phyloP scores from a whole-genome alignment of 2,329 filamentous ascomycete genomes.

The Cordyceps cicadae region DNA sequence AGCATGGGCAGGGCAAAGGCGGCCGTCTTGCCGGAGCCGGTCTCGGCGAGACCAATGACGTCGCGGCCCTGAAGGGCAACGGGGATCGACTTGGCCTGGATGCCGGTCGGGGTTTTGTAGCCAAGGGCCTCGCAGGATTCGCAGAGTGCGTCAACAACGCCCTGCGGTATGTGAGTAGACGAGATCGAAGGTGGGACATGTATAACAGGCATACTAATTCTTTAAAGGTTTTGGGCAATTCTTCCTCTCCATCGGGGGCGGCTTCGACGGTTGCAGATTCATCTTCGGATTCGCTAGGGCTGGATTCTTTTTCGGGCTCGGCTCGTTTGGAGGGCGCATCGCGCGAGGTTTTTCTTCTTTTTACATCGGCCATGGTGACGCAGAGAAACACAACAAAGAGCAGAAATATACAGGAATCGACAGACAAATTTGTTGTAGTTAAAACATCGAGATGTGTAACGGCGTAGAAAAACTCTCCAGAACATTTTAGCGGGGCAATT shows the following conservation, averaged over 20 bases:
- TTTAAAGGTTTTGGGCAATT: conserved; percentile 52
- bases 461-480: too few species aligned
- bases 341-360: conserved; percentile 34
- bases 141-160: conserved; percentile 77
- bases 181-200: not conserved
- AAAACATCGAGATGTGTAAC: too few species aligned
- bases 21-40: conserved; percentile 90
- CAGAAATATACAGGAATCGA: not conserved
- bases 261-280: conserved; percentile 28
- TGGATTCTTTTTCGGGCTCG: not conserved
- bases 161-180: conserved; percentile 34
- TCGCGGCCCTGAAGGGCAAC: conserved; percentile 71
- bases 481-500: too few species aligned
- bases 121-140: conserved; percentile 77
- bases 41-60: conserved; percentile 89
- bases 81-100: conserved; percentile 80
- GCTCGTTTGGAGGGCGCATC: conserved; percentile 8
- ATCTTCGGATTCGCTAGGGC: conserved; percentile 18
- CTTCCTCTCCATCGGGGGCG: conserved; percentile 23
- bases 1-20: conserved; percentile 91
- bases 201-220: conserved; percentile 43
- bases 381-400: not conserved
- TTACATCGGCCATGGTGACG: conserved; percentile 28
- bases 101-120: conserved; percentile 81
- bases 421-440: conserved; percentile 19